These are phyloP conservation scores for Brassica rapa DNA, from an alignment of 345 rosid species.

Conservation along the genomic window DNA sequence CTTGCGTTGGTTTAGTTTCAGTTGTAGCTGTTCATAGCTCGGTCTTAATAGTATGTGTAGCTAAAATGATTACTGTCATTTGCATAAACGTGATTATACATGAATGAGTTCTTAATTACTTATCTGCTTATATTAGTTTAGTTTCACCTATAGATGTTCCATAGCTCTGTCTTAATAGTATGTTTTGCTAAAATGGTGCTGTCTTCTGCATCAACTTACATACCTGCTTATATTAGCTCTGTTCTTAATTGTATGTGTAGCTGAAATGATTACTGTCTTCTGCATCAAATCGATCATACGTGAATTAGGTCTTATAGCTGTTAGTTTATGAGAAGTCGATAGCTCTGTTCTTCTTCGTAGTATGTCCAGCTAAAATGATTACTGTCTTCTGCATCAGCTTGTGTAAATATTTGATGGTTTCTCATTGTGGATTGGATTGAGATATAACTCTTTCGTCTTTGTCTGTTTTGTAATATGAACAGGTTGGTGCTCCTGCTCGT, in stretches of 20 bases:
- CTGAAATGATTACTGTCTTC: too few species aligned
- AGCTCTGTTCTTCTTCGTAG: neutral
- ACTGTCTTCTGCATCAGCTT: neutral
- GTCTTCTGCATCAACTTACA: neutral
- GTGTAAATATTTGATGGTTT: neutral
- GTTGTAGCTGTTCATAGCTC: neutral
- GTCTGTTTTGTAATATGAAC: neutral
- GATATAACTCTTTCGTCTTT: neutral
- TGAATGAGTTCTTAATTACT: neutral
- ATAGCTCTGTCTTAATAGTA: too few species aligned
- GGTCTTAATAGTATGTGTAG: too few species aligned
- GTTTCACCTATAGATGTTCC: too few species aligned
- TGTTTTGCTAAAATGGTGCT: neutral
- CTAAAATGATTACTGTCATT: neutral
- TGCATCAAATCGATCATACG: too few species aligned
- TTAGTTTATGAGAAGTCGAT: too few species aligned
- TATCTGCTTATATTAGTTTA: neutral
- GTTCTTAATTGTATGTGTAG: too few species aligned
- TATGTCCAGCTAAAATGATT: neutral
- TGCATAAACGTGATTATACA: neutral
- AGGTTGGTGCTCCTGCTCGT: constrained; percentile 99
- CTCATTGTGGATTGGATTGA: neutral
- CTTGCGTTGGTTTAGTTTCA: neutral
- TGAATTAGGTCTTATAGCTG: too few species aligned
- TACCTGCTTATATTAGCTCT: neutral